phyloP scores from a whole-genome alignment of 768 basidiomycete species.

The Suillus plorans region DNA sequence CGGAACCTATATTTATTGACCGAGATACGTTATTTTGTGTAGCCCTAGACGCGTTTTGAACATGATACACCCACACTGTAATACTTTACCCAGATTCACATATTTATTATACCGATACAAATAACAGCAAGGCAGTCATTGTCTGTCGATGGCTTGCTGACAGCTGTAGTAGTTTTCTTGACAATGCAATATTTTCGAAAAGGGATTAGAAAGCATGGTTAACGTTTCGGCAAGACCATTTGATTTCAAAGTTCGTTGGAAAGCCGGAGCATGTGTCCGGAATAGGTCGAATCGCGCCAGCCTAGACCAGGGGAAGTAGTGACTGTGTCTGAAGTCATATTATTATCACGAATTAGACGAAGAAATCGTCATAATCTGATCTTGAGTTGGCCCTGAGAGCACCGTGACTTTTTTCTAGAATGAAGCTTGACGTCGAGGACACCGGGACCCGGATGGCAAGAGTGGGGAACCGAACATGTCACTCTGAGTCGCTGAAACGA shows the following conservation, averaged over 20 bases:
- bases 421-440: not conserved
- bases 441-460: not conserved
- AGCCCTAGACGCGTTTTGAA: slow-evolving; percentile 21
- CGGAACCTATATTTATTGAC: slow-evolving; percentile 23
- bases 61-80: slow-evolving; percentile 17
- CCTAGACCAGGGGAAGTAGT: not conserved
- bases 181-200: not conserved
- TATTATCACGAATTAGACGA: not conserved
- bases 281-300: not conserved
- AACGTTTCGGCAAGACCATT: not conserved
- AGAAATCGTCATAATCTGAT: not conserved
- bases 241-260: not conserved
- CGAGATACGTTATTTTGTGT: slow-evolving; percentile 19
- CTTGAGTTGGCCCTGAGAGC: not conserved
- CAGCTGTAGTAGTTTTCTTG: not conserved
- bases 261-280: not conserved
- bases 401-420: not conserved
- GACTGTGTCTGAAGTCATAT: not conserved
- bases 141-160: not conserved
- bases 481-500: not conserved
- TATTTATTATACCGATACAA: not conserved
- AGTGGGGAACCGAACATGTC: not conserved
- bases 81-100: slow-evolving; percentile 7
- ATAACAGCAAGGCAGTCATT: not conserved
- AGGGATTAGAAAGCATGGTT: not conserved